Conservation (phyloP, 1,284 basidiomycete species). For the Ceratobasidium sp. region DNA sequence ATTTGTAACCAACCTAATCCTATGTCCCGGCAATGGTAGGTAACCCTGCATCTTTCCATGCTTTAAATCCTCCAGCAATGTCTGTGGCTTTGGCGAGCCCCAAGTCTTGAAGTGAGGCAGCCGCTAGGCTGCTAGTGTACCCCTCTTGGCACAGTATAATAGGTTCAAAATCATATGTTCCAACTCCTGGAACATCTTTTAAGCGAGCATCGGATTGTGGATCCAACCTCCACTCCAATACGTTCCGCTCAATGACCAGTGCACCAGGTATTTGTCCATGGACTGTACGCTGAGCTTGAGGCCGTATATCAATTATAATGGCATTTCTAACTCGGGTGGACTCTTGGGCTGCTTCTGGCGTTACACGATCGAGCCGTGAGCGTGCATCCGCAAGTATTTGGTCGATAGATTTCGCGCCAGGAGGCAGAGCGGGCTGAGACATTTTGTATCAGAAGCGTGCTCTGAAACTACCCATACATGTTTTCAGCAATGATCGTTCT, state of each 20-base stretch:
- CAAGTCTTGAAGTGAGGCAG: constrained; percentile 66
- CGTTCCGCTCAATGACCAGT: constrained; percentile 71
- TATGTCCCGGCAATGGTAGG: constrained; percentile 48
- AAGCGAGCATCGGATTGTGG: constrained; percentile 64
- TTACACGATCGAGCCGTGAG: constrained; percentile 66
- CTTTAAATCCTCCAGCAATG: constrained; percentile 71
- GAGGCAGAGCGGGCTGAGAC: constrained; percentile 56
- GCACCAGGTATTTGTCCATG: constrained; percentile 68
- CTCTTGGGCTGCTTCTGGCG: constrained; percentile 63
- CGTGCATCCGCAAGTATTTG: constrained; percentile 64
- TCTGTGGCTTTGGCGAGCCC: constrained; percentile 76
- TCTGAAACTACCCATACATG: no score
- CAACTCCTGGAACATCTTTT: constrained; percentile 53
- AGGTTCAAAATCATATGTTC: constrained; percentile 72
- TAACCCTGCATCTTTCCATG: constrained; percentile 70
- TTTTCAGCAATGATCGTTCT: neutral
- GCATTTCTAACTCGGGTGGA: constrained; percentile 64
- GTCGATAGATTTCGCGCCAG: constrained; percentile 64
- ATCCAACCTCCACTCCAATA: constrained; percentile 77
- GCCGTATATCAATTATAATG: constrained; percentile 77
- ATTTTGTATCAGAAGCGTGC: neutral
- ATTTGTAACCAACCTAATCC: no score
- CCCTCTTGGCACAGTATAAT: constrained; percentile 77
- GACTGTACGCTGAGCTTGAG: constrained; percentile 60
- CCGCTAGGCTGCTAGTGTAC: constrained; percentile 71